Evolutionary conservation across 805 yeast species (phyloP).

Genomic region (Saccharomycopsis guyanensis): DNA sequence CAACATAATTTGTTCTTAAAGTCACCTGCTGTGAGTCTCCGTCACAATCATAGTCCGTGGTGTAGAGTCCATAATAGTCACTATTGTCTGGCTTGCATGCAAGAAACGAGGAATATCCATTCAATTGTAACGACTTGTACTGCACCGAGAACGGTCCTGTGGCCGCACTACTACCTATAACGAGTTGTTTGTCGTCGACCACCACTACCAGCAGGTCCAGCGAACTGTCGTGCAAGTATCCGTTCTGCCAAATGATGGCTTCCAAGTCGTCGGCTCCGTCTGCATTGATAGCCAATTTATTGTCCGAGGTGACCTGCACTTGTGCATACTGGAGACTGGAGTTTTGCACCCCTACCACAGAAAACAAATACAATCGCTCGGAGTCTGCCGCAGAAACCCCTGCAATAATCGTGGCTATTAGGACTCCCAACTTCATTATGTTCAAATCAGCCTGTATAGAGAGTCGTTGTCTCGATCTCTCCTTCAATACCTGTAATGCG

Average conservation of each 20-base stretch:
- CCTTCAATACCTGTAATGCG: too few relatives aligned
- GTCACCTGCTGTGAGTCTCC: background rate
- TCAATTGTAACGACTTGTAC: background rate
- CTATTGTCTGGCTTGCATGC: constrained; percentile 5
- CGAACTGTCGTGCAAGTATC: constrained; percentile 8
- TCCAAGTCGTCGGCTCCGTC: background rate
- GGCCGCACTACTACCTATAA: background rate
- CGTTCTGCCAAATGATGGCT: constrained; percentile 11
- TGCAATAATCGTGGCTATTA: too few relatives aligned
- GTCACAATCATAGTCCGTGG: constrained; percentile 5
- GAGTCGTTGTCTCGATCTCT: too few relatives aligned
- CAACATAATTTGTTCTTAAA: constrained; percentile 11
- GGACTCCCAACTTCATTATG: too few relatives aligned
- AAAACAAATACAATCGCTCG: constrained; percentile 11
- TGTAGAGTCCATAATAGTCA: constrained; percentile 6
- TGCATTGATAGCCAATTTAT: background rate
- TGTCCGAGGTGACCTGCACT: constrained; percentile 4
- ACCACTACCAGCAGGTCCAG: background rate
- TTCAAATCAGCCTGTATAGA: too few relatives aligned
- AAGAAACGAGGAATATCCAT: background rate
- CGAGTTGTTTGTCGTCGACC: constrained; percentile 5
- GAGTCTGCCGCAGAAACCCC: constrained; percentile 4
- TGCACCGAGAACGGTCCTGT: constrained; percentile 7
- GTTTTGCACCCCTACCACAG: constrained; percentile 3
- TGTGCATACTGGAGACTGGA: constrained; percentile 8